phyloP scores from a whole-genome alignment of 768 basidiomycete species.

The Amyloporia xantha region DNA sequence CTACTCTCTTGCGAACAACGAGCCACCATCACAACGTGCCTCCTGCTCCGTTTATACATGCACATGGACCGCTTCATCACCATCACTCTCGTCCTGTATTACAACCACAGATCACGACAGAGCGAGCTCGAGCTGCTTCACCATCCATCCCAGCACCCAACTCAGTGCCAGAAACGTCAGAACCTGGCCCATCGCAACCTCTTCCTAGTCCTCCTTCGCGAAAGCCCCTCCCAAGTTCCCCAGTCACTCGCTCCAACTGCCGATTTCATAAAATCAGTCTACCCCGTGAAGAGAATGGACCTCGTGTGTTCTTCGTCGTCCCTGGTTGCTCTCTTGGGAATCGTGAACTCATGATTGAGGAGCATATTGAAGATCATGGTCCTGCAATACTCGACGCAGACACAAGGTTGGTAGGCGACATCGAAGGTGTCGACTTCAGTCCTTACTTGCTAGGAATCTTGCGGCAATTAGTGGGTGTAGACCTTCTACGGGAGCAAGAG shows the following conservation, averaged over 20 bases:
- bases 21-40: conserved; percentile 1
- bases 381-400: conserved; percentile 44
- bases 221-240: conserved; percentile 29
- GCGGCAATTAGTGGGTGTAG: conserved; percentile 56
- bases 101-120: neutral
- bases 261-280: conserved; percentile 64
- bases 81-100: conserved; percentile 17
- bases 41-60: conserved; percentile 21
- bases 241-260: conserved; percentile 63
- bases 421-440: conserved; percentile 46
- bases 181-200: conserved; percentile 9
- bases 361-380: conserved; percentile 57
- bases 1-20: conserved; percentile 11
- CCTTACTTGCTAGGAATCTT: conserved; percentile 49
- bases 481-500: conserved; percentile 58
- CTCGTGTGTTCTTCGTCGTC: conserved; percentile 55
- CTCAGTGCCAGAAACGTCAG: neutral
- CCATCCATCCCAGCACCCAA: neutral
- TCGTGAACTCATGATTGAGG: conserved; percentile 44
- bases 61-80: conserved; percentile 22
- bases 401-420: conserved; percentile 35
- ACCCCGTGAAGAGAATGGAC: conserved; percentile 45
- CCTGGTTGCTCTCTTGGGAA: conserved; percentile 63
- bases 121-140: neutral
- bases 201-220: conserved; percentile 1